phyloP scores from a whole-genome alignment of 2,329 filamentous ascomycete species.

The Colletotrichum gloeosporioides region DNA sequence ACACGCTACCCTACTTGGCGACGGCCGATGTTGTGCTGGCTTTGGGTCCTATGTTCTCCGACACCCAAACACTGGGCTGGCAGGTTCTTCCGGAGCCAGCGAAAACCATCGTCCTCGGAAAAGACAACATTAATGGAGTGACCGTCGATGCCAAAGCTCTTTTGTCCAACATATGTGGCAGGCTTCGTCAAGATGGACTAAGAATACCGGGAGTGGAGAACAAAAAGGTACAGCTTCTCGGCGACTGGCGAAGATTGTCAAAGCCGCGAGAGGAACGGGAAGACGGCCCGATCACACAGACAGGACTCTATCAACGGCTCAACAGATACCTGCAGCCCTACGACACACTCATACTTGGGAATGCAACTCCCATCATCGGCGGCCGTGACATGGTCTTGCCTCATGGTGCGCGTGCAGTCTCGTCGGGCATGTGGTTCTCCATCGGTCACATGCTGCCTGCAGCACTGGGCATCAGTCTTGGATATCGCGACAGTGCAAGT shows the following conservation, averaged over 20 bases:
- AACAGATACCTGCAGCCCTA: background rate
- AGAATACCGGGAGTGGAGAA: background rate
- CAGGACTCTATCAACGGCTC: background rate
- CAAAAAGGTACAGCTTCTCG: background rate
- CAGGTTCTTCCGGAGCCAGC: background rate
- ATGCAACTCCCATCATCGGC: conserved; percentile 60
- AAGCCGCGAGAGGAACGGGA: background rate
- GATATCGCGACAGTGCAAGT: conserved; percentile 29
- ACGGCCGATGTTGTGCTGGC: background rate
- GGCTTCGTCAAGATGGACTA: background rate
- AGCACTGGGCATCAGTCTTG: conserved; percentile 60
- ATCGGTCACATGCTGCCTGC: conserved; percentile 67
- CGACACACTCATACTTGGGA: conserved; percentile 33
- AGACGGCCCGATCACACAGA: background rate
- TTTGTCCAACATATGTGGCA: background rate
- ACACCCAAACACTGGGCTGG: background rate
- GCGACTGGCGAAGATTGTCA: background rate
- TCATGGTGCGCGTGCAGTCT: conserved; percentile 44
- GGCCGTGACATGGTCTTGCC: conserved; percentile 54
- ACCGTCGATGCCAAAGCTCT: background rate
- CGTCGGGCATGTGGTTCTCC: conserved; percentile 61
- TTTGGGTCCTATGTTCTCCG: background rate
- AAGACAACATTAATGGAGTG: background rate
- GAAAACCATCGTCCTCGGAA: background rate
- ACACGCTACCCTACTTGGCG: background rate